phyloP scores from a whole-genome alignment of 164 flowering plant species.

The Magnolia officinalis region DNA sequence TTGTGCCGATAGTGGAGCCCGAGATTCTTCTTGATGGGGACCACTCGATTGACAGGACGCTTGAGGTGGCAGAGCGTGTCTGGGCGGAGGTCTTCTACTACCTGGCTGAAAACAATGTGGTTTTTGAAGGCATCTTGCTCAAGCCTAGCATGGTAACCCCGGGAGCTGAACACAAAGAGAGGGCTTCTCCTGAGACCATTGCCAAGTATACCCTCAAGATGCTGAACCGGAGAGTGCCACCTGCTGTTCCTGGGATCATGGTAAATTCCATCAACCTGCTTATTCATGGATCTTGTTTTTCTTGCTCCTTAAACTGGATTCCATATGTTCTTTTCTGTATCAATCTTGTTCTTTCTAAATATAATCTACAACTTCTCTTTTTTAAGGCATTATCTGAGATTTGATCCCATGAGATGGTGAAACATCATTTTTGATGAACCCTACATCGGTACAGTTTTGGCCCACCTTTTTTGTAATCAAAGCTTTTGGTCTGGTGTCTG shows the following conservation, averaged over 20 bases:
- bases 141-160: constrained; percentile 96
- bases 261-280: constrained; percentile 26
- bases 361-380: neutral
- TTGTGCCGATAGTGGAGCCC: constrained; percentile 85
- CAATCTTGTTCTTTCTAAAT: neutral
- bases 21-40: constrained; percentile 90
- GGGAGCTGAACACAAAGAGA: constrained; percentile 80
- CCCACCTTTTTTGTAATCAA: no score
- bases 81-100: constrained; percentile 82
- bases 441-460: no score
- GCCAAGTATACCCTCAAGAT: constrained; percentile 66
- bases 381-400: neutral
- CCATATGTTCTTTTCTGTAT: no score
- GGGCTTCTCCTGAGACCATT: constrained; percentile 71
- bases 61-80: constrained; percentile 75
- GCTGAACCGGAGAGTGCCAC: constrained; percentile 76
- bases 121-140: constrained; percentile 71
- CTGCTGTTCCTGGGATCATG: constrained; percentile 89
- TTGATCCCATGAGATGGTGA: neutral
- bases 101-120: constrained; percentile 73
- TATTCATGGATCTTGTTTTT: neutral
- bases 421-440: no score
- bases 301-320: neutral
- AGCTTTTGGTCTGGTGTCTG: no score
- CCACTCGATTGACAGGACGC: constrained; percentile 72